Conservation (phyloP, 768 basidiomycete species). For the Calocybe indica region DNA sequence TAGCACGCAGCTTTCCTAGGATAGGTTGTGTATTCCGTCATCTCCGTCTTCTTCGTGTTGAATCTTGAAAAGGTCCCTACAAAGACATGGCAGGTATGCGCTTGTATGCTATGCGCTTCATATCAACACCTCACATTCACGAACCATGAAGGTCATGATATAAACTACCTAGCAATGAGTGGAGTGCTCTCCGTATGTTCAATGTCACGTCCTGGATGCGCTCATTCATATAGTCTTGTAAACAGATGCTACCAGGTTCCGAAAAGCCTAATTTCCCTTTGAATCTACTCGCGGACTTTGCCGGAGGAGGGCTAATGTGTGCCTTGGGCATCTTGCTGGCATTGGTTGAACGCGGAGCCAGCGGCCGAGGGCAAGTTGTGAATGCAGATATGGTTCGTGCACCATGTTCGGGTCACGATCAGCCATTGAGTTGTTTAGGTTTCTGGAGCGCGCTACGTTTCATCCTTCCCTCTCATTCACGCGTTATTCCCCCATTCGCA, state of each 20-base stretch:
- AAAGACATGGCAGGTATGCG: constrained; percentile 70
- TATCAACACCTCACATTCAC: not conserved
- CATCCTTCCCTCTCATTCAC: constrained; percentile 63
- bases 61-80: constrained; percentile 45
- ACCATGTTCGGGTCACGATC: not conserved
- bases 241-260: constrained; percentile 61
- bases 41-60: constrained; percentile 8
- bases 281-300: constrained; percentile 79
- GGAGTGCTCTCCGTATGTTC: constrained; percentile 59
- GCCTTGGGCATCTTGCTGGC: constrained; percentile 72
- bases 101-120: not conserved
- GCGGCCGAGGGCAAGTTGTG: constrained; percentile 69
- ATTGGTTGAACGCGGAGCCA: constrained; percentile 58
- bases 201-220: not conserved
- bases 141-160: constrained; percentile 58
- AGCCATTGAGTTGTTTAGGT: constrained; percentile 39
- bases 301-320: constrained; percentile 72
- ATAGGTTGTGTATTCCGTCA: constrained; percentile 32
- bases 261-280: constrained; percentile 67
- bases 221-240: not conserved
- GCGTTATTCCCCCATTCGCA: constrained; percentile 24
- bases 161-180: constrained; percentile 79
- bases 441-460: constrained; percentile 72
- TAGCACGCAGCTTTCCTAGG: constrained; percentile 46
- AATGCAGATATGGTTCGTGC: constrained; percentile 65